Evolutionary conservation across 306 rosid species (phyloP), one percentile per base, ranked within the genome.

Genomic region (Quercus cerris): DNA sequence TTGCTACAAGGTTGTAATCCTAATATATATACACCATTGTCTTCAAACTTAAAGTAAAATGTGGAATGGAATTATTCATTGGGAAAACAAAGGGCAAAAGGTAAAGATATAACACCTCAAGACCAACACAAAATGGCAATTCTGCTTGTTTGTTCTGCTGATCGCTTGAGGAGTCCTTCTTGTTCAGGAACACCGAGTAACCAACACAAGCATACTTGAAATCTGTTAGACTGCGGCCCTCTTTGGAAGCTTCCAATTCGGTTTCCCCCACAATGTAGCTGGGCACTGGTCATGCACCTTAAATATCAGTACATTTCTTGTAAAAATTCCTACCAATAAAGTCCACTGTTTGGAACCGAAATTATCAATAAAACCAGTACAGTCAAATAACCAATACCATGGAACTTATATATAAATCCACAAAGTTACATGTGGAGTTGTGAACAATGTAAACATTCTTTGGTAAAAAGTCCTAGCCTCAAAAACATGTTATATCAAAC

Each of bases 121-220:
- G 87, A 67, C 99, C 99, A 81, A 83, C 84, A 25, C 99, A 95
- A 77, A 91, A 87, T 12, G 99, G 99, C 81, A 95, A 81, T 59
- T 89, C 87, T 10, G 94, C 91, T 78, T 89, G 88, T 83, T 90
- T 91, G 78, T 89, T 86, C 67, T 73, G 88, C 0, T 79, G 75
- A 66, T 85, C 92, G 59, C 82, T 76, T 55, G 91, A 23, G 76
- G 97, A 82, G 52, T 82, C 87, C 75, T 91, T 88, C 68, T 91
- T 90, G 86, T 91, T 89, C 69, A 93, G 63, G 89, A 82, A 90
- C 62, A 95, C 92, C 1, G 99, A 93, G 87, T 95, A 93, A 77
- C 99, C 99, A 59, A 90, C 75, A 56, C 99, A 95, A 28, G 91
- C 97, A 80, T 95, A 95, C 86, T 88, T 91, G 85, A 95, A 93